Conservation (phyloP, 768 basidiomycete genomes). For the Scleroderma bovista region DNA sequence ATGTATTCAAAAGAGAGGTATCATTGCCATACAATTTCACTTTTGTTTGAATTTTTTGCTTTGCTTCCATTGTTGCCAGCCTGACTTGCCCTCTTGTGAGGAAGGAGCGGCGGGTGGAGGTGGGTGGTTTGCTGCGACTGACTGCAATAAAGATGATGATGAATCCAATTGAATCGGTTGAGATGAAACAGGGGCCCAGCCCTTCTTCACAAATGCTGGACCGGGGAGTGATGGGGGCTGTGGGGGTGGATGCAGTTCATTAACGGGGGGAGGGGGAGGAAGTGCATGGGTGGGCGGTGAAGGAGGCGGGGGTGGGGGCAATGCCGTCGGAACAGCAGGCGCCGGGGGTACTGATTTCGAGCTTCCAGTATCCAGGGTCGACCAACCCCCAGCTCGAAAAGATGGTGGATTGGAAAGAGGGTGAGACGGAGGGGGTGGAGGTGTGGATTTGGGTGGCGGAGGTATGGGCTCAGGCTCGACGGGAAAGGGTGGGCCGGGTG, state of each 20-base stretch:
- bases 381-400: conserved; percentile 64
- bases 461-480: neutral
- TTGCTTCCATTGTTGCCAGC: conserved; percentile 52
- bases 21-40: conserved; percentile 6
- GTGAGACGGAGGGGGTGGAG: conserved; percentile 9
- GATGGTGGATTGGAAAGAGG: conserved; percentile 31
- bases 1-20: neutral
- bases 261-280: conserved; percentile 13
- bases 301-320: conserved; percentile 16
- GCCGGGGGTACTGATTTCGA: conserved; percentile 22
- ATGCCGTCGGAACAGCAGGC: conserved; percentile 7
- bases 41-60: conserved; percentile 14
- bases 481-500: conserved; percentile 12
- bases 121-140: conserved; percentile 2
- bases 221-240: conserved; percentile 8
- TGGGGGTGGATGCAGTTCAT: neutral
- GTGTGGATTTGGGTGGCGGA: conserved; percentile 4
- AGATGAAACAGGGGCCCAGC: conserved; percentile 9
- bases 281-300: conserved; percentile 12
- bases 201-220: conserved; percentile 10
- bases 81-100: conserved; percentile 27
- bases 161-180: neutral
- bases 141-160: conserved; percentile 2
- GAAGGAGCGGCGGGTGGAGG: conserved; percentile 10
- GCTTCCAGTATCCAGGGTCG: conserved; percentile 52